Evolutionary conservation across 495 filamentous ascomycete genomes (phyloP), one percentile per base, ranked within the genome.

Genomic region (Neurospora sp.): DNA sequence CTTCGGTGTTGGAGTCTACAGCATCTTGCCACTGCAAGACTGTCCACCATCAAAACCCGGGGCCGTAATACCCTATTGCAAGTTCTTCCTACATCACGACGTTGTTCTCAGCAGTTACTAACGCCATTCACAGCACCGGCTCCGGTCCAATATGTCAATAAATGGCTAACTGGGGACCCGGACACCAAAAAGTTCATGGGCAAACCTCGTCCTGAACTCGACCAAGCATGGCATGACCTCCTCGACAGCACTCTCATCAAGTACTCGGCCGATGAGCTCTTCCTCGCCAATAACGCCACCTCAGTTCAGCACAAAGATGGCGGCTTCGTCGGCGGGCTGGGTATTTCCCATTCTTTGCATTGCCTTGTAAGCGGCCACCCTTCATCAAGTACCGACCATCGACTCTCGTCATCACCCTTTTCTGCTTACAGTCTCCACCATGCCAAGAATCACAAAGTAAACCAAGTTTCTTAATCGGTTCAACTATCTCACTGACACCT

Each of bases 141-240:
- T 14, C 72, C 74, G 9, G 69, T 78, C 7, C 45, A 40, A 16
- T 78, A 76, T 16, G 48, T 74, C 70, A 78, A 74, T 69, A 70
- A 70, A 35, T 39, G 41, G 20, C 48, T 78, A 16, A 40, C 35
- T 20, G 68, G 20, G 3, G 74, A 74, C 35, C 68, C 70, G 9
- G 75, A 74, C 37, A 74, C 37, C 9, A 40, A 39, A n/a, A 74
- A 72, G 38, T 78, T 78, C 70, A 71, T 76, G 68, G 76, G 76
- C 0, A 38, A 76, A 8, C 76, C 76, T 9, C 65, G 76, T 2
- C 72, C 70, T 3, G 76, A 78, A 31, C 45, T 78, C 5, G 76
- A 78, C 74, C 38, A 73, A 39, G 76, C 76, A 22, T 78, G 76
- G 76, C 72, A 74, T 9, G 69, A 78, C 4, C 53, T 78, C 0